Evolutionary conservation across 805 yeast species (phyloP).

Genomic region (Ogataea allantospora): DNA sequence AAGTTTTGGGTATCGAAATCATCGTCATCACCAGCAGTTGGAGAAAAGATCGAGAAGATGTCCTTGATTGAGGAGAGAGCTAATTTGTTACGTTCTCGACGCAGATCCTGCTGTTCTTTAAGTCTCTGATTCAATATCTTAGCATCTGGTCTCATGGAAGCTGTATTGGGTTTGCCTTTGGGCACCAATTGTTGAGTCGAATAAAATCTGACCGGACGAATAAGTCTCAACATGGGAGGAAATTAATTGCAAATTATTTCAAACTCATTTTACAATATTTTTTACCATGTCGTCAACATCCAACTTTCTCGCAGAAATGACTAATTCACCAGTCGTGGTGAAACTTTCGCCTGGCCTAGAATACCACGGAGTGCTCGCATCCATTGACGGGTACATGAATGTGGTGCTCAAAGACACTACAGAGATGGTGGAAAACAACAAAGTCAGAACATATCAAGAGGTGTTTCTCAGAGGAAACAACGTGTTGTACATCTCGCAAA

Average conservation of each 20-base stretch:
- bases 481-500: conserved; percentile 50
- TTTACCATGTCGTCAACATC: conserved; percentile 42
- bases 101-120: conserved; percentile 29
- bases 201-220: conserved; percentile 3
- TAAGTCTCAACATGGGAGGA: conserved; percentile 2
- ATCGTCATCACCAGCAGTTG: conserved; percentile 33
- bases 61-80: conserved; percentile 42
- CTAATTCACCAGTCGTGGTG: conserved; percentile 78
- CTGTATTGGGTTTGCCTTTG: conserved; percentile 7
- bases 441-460: conserved; percentile 60
- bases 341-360: conserved; percentile 85
- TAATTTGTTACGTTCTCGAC: conserved; percentile 33
- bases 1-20: conserved; percentile 33
- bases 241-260: conserved; percentile 1
- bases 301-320: conserved; percentile 73
- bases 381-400: conserved; percentile 97
- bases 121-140: conserved; percentile 22
- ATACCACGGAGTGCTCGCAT: conserved; percentile 62
- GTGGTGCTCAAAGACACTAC: conserved; percentile 77
- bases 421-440: conserved; percentile 56
- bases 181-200: conserved; percentile 8
- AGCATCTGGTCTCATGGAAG: conserved; percentile 26
- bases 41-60: conserved; percentile 34
- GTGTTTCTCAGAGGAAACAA: conserved; percentile 86
- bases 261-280: conserved; percentile 3